A percentile compares a stretch with the other conserved stretches of the same genome.
Conservation (phyloP, 2,329 filamentous ascomycete genomes). For the Fusarium vanettenii region DNA sequence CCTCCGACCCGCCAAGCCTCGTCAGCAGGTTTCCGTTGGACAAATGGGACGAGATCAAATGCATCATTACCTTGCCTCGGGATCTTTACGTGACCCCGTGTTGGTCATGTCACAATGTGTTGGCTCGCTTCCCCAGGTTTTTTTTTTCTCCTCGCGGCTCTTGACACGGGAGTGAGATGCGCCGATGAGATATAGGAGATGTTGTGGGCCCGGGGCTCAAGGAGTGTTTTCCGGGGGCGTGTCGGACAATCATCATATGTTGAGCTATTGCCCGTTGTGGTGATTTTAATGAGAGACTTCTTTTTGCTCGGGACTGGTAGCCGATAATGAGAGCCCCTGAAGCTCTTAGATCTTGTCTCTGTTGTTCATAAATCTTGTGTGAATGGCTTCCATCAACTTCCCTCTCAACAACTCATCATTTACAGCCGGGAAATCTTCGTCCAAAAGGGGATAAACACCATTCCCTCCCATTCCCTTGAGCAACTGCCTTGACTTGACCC, state of each 20-base stretch:
- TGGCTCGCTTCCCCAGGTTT: conserved; percentile 9
- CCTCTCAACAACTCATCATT: not conserved
- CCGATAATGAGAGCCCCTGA: not conserved
- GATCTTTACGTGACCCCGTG: not conserved
- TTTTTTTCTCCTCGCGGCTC: not conserved
- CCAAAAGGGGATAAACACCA: not conserved
- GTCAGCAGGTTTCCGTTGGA: not conserved
- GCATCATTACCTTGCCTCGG: not conserved
- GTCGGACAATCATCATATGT: not conserved
- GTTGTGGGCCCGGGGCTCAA: not conserved
- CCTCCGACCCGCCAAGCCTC: not conserved
- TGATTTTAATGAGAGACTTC: not conserved
- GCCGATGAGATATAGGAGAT: conserved; percentile 1
- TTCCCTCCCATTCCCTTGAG: not conserved
- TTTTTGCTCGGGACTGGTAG: not conserved
- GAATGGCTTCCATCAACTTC: not conserved
- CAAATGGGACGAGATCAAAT: not conserved
- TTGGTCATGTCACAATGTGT: not conserved
- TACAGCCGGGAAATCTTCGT: not conserved
- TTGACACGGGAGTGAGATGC: not conserved
- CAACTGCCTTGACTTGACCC: not conserved
- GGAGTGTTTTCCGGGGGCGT: not conserved
- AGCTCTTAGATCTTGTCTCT: not conserved
- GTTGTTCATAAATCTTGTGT: not conserved
- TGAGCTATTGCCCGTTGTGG: not conserved